Conservation (phyloP, 2,329 filamentous ascomycete genomes). For the Aspergillus sergii region DNA sequence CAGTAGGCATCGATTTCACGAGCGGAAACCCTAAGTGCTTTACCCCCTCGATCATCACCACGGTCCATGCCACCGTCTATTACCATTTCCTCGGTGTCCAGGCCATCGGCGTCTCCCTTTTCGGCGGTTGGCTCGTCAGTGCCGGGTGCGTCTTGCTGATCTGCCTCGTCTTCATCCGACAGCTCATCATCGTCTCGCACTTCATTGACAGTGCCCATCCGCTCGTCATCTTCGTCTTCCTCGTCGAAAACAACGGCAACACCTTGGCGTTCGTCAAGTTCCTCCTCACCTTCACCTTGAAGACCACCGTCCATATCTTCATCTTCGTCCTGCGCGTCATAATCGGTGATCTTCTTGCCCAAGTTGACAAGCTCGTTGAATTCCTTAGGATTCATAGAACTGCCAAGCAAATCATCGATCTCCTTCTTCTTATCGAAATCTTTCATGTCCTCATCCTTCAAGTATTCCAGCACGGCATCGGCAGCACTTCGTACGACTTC, state of each 20-base stretch:
- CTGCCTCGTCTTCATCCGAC: constrained; percentile 76
- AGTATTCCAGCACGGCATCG: constrained; percentile 83
- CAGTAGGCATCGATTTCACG: constrained; percentile 97
- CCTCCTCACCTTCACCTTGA: constrained; percentile 66
- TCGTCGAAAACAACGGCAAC: constrained; percentile 97
- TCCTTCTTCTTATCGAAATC: constrained; percentile 99
- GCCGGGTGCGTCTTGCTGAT: constrained; percentile 62
- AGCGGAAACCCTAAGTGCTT: constrained; percentile 67
- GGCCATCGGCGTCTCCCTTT: constrained; percentile 47
- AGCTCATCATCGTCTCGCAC: constrained; percentile 78
- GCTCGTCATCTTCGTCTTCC: constrained; percentile 83
- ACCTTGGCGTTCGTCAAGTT: constrained; percentile 92
- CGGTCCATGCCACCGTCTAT: constrained; percentile 66
- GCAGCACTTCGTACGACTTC: constrained; percentile 92
- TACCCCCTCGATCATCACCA: constrained; percentile 49
- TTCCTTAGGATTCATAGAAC: constrained; percentile 78
- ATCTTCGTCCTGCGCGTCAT: constrained; percentile 93
- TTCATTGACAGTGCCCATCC: constrained; percentile 76
- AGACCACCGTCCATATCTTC: constrained; percentile 77
- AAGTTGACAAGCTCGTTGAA: constrained; percentile 97
- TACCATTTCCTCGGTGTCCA: constrained; percentile 72
- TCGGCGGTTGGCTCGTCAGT: constrained; percentile 47
- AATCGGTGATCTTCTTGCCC: constrained; percentile 98
- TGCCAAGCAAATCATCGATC: constrained; percentile 89
- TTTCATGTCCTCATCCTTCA: constrained; percentile 95